Conservation (phyloP, 768 basidiomycete species). For the Termitomyces sp. region DNA sequence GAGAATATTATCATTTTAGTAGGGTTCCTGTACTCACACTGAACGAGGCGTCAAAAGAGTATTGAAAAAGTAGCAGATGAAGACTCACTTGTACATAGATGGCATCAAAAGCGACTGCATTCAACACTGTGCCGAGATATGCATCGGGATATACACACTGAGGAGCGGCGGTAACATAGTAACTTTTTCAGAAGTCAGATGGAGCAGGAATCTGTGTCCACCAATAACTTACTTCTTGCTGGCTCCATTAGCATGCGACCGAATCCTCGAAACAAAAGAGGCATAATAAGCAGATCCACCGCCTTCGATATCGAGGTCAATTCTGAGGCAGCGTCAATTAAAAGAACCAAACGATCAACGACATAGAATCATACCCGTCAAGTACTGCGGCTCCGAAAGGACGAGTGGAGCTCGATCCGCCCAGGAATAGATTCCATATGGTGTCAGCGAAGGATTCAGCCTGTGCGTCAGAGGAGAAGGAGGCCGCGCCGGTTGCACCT, state of each 20-base stretch:
- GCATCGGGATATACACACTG: slow-evolving; percentile 64
- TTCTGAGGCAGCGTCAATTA: slow-evolving; percentile 18
- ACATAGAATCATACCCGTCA: slow-evolving; percentile 43
- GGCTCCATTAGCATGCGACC: slow-evolving; percentile 39
- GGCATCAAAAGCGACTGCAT: slow-evolving; percentile 59
- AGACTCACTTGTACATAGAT: slow-evolving; percentile 62
- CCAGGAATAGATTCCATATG: slow-evolving; percentile 67
- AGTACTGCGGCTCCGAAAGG: slow-evolving; percentile 68
- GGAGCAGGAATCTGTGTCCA: background rate
- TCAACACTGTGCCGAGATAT: slow-evolving; percentile 47
- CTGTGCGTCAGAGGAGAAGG: slow-evolving; percentile 48
- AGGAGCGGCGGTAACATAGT: slow-evolving; percentile 54
- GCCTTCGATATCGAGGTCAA: slow-evolving; percentile 67
- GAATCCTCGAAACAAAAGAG: slow-evolving; percentile 46
- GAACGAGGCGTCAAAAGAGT: background rate
- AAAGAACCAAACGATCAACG: background rate
- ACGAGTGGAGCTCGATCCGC: slow-evolving; percentile 54
- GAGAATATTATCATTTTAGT: background rate
- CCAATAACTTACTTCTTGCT: slow-evolving; percentile 40
- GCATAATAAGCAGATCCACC: slow-evolving; percentile 42
- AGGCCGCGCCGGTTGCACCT: slow-evolving; percentile 49
- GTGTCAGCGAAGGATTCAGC: slow-evolving; percentile 52
- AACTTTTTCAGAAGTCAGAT: slow-evolving; percentile 27
- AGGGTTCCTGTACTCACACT: slow-evolving; percentile 9
- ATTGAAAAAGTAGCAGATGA: background rate